Evolutionary conservation across 106 monocot species (phyloP).

Genomic region (Acorus calamus): DNA sequence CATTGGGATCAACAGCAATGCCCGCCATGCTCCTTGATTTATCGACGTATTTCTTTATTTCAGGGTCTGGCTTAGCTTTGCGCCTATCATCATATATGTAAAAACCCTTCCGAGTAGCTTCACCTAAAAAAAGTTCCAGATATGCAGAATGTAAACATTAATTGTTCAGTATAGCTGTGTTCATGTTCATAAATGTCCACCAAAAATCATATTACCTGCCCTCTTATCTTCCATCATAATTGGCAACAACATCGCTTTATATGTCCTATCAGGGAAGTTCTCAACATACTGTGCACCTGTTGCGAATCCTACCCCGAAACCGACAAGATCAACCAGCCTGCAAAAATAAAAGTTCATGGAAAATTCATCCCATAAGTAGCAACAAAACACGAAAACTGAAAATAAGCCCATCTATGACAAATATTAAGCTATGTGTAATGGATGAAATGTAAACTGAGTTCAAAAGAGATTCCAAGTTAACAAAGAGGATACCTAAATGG

Average conservation of each 20-base stretch:
- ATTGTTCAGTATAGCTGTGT: too few relatives aligned
- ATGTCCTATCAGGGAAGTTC: constrained; percentile 80
- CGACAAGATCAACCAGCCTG: constrained; percentile 85
- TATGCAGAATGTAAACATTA: not conserved
- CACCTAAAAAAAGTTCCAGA: constrained; percentile 40
- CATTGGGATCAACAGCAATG: constrained; percentile 44
- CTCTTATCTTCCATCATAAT: constrained; percentile 82
- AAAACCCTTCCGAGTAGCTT: constrained; percentile 71
- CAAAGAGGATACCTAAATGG: constrained; percentile 66
- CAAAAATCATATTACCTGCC: constrained; percentile 28
- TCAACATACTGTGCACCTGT: constrained; percentile 69
- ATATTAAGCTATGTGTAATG: too few relatives aligned
- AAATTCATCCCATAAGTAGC: not conserved
- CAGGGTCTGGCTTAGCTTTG: constrained; percentile 77
- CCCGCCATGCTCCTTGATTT: constrained; percentile 66
- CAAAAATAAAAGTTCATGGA: not conserved
- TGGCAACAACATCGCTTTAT: constrained; percentile 64
- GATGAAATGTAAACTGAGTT: too few relatives aligned
- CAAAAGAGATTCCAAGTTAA: not conserved
- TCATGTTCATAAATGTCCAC: too few relatives aligned
- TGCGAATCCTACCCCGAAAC: constrained; percentile 78
- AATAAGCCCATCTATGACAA: too few relatives aligned
- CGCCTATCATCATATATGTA: constrained; percentile 74
- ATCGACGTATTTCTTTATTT: constrained; percentile 67
- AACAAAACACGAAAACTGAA: too few relatives aligned